phyloP scores from a whole-genome alignment of 768 basidiomycete genomes.

The Mycena rosella region DNA sequence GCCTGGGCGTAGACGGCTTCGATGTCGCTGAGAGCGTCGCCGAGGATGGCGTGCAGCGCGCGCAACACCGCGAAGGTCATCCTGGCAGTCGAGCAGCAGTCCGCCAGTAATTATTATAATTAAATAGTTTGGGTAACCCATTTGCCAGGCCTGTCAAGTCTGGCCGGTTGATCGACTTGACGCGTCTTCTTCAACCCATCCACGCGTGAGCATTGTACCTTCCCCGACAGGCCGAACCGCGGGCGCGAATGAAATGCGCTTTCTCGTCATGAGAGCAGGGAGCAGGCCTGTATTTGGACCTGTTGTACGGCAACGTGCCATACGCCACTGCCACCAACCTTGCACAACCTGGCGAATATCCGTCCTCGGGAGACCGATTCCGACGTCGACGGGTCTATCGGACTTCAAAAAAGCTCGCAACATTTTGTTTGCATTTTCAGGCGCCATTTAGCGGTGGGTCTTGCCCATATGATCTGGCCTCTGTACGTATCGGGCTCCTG shows the following conservation, averaged over 20 bases:
- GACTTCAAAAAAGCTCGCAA: too few relatives aligned
- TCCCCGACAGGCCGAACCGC: slow-evolving; percentile 1
- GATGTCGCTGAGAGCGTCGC: slow-evolving; percentile 77
- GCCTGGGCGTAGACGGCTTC: slow-evolving; percentile 64
- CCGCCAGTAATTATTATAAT: background rate
- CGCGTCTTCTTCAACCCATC: slow-evolving; percentile 15
- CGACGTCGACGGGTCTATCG: slow-evolving; percentile 18
- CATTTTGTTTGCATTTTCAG: too few relatives aligned
- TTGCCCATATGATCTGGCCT: too few relatives aligned
- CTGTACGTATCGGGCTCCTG: too few relatives aligned
- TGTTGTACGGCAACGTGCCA: background rate
- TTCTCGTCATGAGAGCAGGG: background rate
- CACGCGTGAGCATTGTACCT: background rate
- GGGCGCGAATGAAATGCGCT: slow-evolving; percentile 15
- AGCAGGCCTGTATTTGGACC: background rate
- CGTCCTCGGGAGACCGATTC: background rate
- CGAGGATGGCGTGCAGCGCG: slow-evolving; percentile 74
- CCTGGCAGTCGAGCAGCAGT: background rate
- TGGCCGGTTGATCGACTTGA: slow-evolving; percentile 1
- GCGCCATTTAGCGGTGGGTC: too few relatives aligned
- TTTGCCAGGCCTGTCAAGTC: slow-evolving; percentile 17
- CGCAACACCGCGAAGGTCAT: slow-evolving; percentile 77
- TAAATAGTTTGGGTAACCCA: background rate
- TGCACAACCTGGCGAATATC: background rate
- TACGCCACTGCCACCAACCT: background rate